These are phyloP conservation scores for Pisolithus marmoratus DNA, from an alignment of 768 basidiomycete species.

Conservation along the genomic window DNA sequence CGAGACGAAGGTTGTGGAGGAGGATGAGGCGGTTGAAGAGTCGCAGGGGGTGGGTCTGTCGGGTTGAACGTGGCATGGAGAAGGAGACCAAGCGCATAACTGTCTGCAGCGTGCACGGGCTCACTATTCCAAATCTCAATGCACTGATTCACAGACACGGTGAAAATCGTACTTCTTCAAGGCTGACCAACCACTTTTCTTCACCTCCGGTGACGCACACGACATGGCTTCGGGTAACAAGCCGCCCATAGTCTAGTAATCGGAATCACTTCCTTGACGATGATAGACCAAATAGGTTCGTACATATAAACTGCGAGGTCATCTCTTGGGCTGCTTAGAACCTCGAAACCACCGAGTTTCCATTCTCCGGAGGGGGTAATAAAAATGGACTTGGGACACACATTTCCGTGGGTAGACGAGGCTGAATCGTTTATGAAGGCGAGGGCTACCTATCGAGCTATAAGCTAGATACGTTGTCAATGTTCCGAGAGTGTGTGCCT, in stretches of 20 bases:
- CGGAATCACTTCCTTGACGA: slow-evolving; percentile 8
- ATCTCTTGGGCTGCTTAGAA: slow-evolving; percentile 80
- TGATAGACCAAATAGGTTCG: slow-evolving; percentile 22
- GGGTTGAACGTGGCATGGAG: slow-evolving; percentile 88
- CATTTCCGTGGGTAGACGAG: slow-evolving; percentile 76
- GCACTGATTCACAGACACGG: background rate
- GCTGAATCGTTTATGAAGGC: slow-evolving; percentile 86
- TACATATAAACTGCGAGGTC: slow-evolving; percentile 78
- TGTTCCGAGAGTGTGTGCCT: slow-evolving; percentile 15
- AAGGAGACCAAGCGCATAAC: slow-evolving; percentile 84
- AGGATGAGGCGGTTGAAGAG: slow-evolving; percentile 66
- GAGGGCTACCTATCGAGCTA: slow-evolving; percentile 62
- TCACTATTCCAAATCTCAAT: slow-evolving; percentile 26
- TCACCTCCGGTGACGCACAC: slow-evolving; percentile 80
- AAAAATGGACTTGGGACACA: slow-evolving; percentile 74
- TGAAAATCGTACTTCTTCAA: slow-evolving; percentile 67
- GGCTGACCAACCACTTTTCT: slow-evolving; percentile 76
- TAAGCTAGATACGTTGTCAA: background rate
- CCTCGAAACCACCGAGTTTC: slow-evolving; percentile 93
- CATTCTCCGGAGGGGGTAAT: slow-evolving; percentile 93
- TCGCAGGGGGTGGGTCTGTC: slow-evolving; percentile 61
- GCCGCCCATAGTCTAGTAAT: slow-evolving; percentile 56
- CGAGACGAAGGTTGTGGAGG: slow-evolving; percentile 72
- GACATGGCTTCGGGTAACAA: slow-evolving; percentile 54
- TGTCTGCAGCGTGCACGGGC: slow-evolving; percentile 65